Evolutionary conservation across 257 asterid species (phyloP).

Genomic region (Solanum boliviense): DNA sequence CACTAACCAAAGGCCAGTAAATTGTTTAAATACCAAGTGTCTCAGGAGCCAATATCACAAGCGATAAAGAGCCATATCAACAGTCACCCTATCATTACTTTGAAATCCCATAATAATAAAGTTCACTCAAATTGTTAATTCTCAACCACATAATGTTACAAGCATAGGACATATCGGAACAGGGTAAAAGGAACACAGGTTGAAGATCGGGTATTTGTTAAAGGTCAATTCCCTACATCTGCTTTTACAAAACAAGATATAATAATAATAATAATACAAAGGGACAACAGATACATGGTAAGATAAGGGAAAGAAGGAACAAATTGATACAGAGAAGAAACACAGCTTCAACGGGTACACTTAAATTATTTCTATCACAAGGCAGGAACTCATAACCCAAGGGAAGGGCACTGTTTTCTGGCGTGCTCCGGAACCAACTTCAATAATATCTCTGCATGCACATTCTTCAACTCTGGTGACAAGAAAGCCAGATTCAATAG

Average conservation of each 20-base stretch:
- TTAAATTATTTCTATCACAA: slow-evolving; percentile 1
- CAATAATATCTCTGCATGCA: slow-evolving; percentile 43
- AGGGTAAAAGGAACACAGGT: neutral
- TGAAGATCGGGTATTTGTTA: slow-evolving; percentile 1
- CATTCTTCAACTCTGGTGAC: slow-evolving; percentile 70
- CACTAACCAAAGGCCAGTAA: neutral
- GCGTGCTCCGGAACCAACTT: slow-evolving; percentile 85
- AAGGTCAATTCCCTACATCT: slow-evolving; percentile 15
- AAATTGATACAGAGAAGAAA: neutral
- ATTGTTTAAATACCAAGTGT: neutral
- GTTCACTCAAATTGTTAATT: neutral
- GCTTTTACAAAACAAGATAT: slow-evolving; percentile 12
- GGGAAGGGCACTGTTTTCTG: slow-evolving; percentile 58
- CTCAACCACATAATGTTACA: neutral
- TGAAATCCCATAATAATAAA: neutral
- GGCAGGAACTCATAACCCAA: slow-evolving; percentile 33
- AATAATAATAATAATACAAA: slow-evolving; percentile 1
- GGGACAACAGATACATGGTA: neutral
- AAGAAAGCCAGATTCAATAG: neutral
- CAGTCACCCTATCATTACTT: neutral
- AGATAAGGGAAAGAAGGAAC: neutral
- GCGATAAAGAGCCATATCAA: neutral
- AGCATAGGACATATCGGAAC: neutral
- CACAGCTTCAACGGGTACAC: slow-evolving; percentile 1
- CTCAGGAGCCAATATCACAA: neutral